phyloP scores from a whole-genome alignment of 2,329 filamentous ascomycete genomes.

The Phaeoacremonium minimum region DNA sequence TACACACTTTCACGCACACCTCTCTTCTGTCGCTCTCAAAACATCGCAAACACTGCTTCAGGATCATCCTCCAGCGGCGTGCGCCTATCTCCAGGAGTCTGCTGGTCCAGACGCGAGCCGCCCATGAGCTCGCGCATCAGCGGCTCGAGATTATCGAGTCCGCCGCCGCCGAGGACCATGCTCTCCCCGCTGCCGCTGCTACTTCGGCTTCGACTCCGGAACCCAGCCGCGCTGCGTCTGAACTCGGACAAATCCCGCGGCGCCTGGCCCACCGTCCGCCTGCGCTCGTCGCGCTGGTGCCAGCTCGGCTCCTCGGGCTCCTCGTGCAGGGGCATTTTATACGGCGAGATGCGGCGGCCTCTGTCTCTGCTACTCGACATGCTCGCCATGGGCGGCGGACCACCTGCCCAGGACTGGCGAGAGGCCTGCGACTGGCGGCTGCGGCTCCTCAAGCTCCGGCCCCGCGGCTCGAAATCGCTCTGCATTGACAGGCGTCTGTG shows the following conservation, averaged over 20 bases:
- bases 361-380: neutral
- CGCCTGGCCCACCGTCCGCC: neutral
- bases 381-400: neutral
- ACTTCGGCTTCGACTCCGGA: neutral
- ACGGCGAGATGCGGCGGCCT: no score
- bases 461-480: neutral
- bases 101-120: neutral
- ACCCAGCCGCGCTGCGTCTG: conserved; percentile 1
- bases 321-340: no score
- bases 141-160: conserved; percentile 36
- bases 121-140: conserved; percentile 34
- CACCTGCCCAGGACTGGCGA: neutral
- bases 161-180: conserved; percentile 13
- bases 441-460: neutral
- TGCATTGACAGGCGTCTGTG: no score
- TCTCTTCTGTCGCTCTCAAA: no score
- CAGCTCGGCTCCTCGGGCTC: conserved; percentile 3
- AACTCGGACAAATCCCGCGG: neutral
- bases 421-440: neutral
- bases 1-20: no score
- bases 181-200: neutral
- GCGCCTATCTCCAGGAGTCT: no score
- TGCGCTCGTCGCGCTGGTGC: conserved; percentile 2
- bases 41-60: no score
- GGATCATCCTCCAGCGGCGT: no score